Percentiles rank a stretch among this genome's conserved stretches.
Conservation (phyloP, 805 yeast genomes). For the Monosporozyma servazzii region DNA sequence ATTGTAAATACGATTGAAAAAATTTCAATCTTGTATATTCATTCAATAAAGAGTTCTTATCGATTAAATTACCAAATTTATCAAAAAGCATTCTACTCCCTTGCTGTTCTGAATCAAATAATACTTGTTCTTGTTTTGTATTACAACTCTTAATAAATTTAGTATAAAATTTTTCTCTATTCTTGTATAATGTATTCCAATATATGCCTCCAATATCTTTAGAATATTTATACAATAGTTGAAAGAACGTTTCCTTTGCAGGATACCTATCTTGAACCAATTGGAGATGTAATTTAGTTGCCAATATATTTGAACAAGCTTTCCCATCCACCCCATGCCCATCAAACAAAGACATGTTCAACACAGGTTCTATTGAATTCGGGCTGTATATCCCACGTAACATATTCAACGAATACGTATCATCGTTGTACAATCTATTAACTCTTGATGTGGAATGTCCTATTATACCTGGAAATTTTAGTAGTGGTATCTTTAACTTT, state of each 20-base stretch:
- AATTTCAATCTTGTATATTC: slow-evolving; percentile 26
- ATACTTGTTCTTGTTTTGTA: slow-evolving; percentile 28
- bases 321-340: slow-evolving; percentile 84
- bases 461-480: slow-evolving; percentile 32
- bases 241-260: slow-evolving; percentile 30
- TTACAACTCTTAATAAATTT: slow-evolving; percentile 28
- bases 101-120: slow-evolving; percentile 15
- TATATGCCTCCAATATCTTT: slow-evolving; percentile 64
- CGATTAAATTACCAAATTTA: slow-evolving; percentile 30
- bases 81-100: slow-evolving; percentile 31
- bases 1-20: slow-evolving; percentile 22
- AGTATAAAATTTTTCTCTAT: slow-evolving; percentile 30
- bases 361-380: slow-evolving; percentile 32
- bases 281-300: slow-evolving; percentile 41
- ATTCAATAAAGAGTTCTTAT: slow-evolving; percentile 26
- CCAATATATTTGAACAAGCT: slow-evolving; percentile 51
- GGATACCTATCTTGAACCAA: slow-evolving; percentile 37
- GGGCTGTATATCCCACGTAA: slow-evolving; percentile 27
- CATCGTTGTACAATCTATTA: slow-evolving; percentile 74
- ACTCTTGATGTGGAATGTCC: slow-evolving; percentile 78
- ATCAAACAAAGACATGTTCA: slow-evolving; percentile 74
- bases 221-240: slow-evolving; percentile 46
- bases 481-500: slow-evolving; percentile 9
- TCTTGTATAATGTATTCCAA: slow-evolving; percentile 70
- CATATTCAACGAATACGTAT: slow-evolving; percentile 59